Evolutionary conservation across 208 protist genomes (phyloP).

Genomic region (Trypanosomatidae sp.): DNA sequence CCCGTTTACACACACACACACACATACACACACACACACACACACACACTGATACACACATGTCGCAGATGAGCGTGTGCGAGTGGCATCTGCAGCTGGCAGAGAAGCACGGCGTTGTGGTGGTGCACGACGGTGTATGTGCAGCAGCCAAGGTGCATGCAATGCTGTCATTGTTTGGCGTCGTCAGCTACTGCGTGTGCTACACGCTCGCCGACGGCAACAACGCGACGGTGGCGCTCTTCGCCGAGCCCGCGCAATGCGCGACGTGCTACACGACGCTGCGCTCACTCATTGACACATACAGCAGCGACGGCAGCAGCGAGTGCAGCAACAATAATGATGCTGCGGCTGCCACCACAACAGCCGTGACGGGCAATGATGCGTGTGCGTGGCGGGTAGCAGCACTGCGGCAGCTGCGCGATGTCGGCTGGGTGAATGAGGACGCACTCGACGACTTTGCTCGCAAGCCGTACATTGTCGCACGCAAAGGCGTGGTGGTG

Average conservation of each 20-base stretch:
- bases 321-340: no score
- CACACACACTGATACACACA: no score
- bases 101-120: conserved; percentile 20
- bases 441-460: conserved; percentile 9
- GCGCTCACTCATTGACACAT: background rate
- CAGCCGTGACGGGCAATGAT: background rate
- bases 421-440: conserved; percentile 60
- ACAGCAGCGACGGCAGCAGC: no score
- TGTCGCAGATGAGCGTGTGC: no score
- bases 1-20: background rate
- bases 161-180: conserved; percentile 13
- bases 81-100: conserved; percentile 11
- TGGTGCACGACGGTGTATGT: no score
- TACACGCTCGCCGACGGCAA: conserved; percentile 15
- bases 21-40: no score
- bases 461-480: conserved; percentile 30
- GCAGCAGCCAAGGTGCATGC: no score
- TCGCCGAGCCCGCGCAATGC: conserved; percentile 10
- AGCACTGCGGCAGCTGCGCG: conserved; percentile 2
- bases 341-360: no score
- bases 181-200: conserved; percentile 5
- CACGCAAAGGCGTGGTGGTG: no score
- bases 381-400: background rate
- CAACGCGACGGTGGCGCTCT: conserved; percentile 17
- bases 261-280: conserved; percentile 11